Evolutionary conservation across 768 basidiomycete genomes (phyloP), one percentile per base, ranked within the genome.

Genomic region (Lactarius hengduanensis): DNA sequence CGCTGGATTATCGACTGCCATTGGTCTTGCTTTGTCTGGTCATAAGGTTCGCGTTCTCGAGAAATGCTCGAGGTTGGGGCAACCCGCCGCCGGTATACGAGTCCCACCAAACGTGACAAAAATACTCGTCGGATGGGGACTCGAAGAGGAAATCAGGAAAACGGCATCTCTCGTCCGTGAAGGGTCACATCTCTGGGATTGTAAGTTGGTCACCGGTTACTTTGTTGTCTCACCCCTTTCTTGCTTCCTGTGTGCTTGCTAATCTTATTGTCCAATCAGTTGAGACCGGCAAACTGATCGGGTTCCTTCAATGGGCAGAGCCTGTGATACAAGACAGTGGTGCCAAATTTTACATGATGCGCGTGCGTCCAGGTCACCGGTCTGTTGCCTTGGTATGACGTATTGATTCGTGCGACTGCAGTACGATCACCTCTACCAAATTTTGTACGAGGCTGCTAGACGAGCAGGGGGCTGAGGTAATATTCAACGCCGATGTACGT

Each of bases 1-100:
- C 41, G 56, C 67, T 26, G 69, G 69, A 16, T 55, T 70, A 26
- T 59, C 69, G 20, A 60, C 68, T 28, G 69, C 69, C 4, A 34
- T 65, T 13, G 63, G 68, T 20, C 67, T 70, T 34, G 67, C 69
- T n/a, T n/a, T 50, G 38, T 65, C 63, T 36, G 69, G 69, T 28
- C 69, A 70, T 34, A 61, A 56, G 0, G 69, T 70, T n/a, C 69
- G 69, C 30, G 54, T 70, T 34, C 64, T 70, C 45, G 69, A 70
- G 34, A 62, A n/a, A 47, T 13, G 30, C 16, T 7, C 45, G 1
- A 28, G 15, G 6, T 47, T 65, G 0, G 36, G 40, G 26, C 32
- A 54, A 1, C 13, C n/a, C 2, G 30, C 45, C 0, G 64, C 56
- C 16, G 69, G 69, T 32, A 34, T 69, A 18, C 64, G 67, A 18